Percentiles rank a stretch among this genome's conserved stretches.
Evolutionary conservation across 2,329 filamentous ascomycete genomes (phyloP).

Genomic region (Pseudocercospora musae): DNA sequence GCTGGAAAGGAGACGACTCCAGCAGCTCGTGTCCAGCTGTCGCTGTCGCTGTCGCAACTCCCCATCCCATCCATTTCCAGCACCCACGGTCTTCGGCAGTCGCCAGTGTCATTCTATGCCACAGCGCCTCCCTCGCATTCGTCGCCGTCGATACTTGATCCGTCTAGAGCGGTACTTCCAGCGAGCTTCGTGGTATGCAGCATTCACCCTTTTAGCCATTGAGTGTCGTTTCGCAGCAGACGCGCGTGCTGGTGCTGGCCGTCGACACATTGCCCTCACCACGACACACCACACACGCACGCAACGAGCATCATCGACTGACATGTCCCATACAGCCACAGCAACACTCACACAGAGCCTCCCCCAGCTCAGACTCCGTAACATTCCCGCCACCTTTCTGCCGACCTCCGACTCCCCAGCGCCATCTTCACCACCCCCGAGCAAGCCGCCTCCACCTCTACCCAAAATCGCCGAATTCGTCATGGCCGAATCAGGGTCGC

Average conservation of each 20-base stretch:
- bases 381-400: conserved; percentile 11
- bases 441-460: conserved; percentile 3
- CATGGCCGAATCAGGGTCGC: conserved; percentile 64
- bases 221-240: background rate
- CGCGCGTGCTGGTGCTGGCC: background rate
- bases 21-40: background rate
- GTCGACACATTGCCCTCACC: background rate
- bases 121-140: background rate
- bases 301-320: background rate
- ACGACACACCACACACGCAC: background rate
- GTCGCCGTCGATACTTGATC: background rate
- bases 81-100: conserved; percentile 6
- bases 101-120: conserved; percentile 5
- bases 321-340: conserved; percentile 1
- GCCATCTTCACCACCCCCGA: conserved; percentile 7
- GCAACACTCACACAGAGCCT: background rate
- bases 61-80: conserved; percentile 4
- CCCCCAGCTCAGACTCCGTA: conserved; percentile 5
- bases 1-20: conserved; percentile 17
- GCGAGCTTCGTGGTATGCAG: background rate
- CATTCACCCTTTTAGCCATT: background rate
- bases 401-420: conserved; percentile 10
- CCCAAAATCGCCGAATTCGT: conserved; percentile 24
- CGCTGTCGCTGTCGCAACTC: too few relatives aligned
- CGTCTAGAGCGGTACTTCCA: background rate